Evolutionary conservation across 2,329 filamentous ascomycete genomes (phyloP).

Genomic region (Microascus cirrosus): DNA sequence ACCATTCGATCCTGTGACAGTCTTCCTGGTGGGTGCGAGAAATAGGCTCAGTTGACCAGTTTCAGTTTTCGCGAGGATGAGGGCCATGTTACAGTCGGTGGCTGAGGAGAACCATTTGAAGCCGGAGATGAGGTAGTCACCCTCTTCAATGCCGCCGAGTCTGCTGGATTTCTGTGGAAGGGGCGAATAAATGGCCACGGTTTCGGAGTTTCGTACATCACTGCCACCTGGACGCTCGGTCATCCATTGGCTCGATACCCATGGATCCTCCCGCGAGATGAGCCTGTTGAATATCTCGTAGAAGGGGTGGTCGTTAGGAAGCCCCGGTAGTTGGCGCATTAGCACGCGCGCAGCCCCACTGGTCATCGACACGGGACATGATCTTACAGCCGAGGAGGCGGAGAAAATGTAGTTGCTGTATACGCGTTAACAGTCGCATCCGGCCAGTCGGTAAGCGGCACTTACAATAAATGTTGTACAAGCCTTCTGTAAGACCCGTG

Average conservation of each 20-base stretch:
- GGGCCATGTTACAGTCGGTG: constrained; percentile 7
- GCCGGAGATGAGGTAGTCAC: constrained; percentile 9
- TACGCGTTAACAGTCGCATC: background rate
- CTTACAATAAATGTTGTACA: background rate
- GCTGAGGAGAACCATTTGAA: constrained; percentile 9
- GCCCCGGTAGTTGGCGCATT: background rate
- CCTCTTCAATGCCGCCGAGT: constrained; percentile 4
- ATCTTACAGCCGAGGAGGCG: background rate
- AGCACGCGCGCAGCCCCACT: constrained; percentile 6
- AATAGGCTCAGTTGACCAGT: constrained; percentile 6
- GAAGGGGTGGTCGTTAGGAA: constrained; percentile 6
- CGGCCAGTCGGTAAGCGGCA: background rate
- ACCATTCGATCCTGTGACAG: constrained; percentile 1
- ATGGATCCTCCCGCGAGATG: background rate
- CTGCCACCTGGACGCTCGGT: constrained; percentile 8
- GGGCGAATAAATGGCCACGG: constrained; percentile 5
- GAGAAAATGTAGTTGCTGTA: background rate
- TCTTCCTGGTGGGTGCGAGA: constrained; percentile 6
- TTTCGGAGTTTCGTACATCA: constrained; percentile 9
- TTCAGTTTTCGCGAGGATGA: constrained; percentile 5
- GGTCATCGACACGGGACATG: background rate
- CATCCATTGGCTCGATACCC: constrained; percentile 10
- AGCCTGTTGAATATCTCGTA: constrained; percentile 5
- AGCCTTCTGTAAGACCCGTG: background rate
- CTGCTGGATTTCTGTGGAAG: constrained; percentile 5